Percentiles rank a stretch among this genome's conserved stretches.
phyloP scores from a whole-genome alignment of 768 basidiomycete species.

The Termitomyces eurrhizus region DNA sequence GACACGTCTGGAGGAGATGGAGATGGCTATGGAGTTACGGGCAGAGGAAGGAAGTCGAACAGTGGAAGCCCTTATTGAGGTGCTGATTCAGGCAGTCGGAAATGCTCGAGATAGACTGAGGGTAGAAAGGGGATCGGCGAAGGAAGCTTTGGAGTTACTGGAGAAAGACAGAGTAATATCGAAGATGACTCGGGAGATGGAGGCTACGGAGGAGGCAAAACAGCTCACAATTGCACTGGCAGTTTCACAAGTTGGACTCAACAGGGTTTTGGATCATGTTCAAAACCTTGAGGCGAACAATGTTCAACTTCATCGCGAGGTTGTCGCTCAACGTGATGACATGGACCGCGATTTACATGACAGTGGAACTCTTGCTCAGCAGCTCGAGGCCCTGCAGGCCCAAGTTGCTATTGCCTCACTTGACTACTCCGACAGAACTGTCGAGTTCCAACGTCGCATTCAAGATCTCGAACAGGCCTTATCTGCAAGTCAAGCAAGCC shows the following conservation, averaged over 20 bases:
- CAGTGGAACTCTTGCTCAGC: constrained; percentile 3
- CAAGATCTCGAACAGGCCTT: constrained; percentile 17
- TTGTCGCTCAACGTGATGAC: constrained; percentile 1
- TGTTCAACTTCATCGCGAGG: constrained; percentile 7
- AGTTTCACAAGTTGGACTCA: constrained; percentile 15
- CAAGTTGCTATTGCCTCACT: constrained; percentile 12
- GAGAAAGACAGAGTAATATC: constrained; percentile 4
- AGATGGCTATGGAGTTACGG: constrained; percentile 47
- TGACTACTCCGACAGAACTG: constrained; percentile 15
- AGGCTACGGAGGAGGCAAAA: constrained; percentile 11
- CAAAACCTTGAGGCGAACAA: constrained; percentile 6
- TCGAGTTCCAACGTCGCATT: constrained; percentile 21
- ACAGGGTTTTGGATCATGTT: constrained; percentile 6
- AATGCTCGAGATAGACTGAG: constrained; percentile 24
- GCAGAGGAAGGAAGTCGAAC: constrained; percentile 29
- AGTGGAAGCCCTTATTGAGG: constrained; percentile 33
- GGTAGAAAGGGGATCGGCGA: constrained; percentile 6
- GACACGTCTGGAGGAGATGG: constrained; percentile 51
- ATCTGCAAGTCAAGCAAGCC: constrained; percentile 14
- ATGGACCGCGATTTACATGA: constrained; percentile 5
- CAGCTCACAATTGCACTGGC: constrained; percentile 24
- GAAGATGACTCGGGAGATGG: constrained; percentile 6
- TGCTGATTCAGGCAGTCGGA: constrained; percentile 32
- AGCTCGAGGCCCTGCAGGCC: constrained; percentile 13
- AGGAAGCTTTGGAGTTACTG: constrained; percentile 10